Percentiles rank a stretch among this genome's conserved stretches.
phyloP scores from a whole-genome alignment of 1,139 yeast genomes.

The Nakaseomyces uthaithaninus region DNA sequence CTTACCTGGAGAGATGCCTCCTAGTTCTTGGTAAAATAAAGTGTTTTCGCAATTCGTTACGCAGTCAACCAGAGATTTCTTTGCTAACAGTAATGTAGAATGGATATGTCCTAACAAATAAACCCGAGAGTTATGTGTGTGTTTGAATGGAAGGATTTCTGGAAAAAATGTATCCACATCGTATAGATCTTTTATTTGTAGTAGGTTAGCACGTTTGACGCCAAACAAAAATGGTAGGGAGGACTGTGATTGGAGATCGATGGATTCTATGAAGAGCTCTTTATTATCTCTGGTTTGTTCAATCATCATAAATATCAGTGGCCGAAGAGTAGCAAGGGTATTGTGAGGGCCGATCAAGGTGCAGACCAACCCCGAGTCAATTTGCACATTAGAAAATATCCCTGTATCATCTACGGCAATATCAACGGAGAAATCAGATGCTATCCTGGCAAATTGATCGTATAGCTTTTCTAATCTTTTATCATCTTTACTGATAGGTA shows the following conservation, averaged over 20 bases:
- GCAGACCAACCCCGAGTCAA: background rate
- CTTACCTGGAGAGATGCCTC: slow-evolving; percentile 21
- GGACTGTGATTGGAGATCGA: slow-evolving; percentile 9
- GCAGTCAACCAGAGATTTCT: slow-evolving; percentile 12
- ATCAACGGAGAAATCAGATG: slow-evolving; percentile 1
- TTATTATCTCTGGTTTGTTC: background rate
- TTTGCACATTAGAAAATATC: background rate
- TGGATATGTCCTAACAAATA: slow-evolving; percentile 18
- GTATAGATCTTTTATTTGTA: slow-evolving; percentile 12
- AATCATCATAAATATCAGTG: background rate
- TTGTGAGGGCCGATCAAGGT: background rate
- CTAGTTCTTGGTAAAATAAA: slow-evolving; percentile 16
- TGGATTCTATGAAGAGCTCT: slow-evolving; percentile 6
- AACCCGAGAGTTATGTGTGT: slow-evolving; percentile 11
- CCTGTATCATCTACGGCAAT: background rate
- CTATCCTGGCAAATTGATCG: background rate
- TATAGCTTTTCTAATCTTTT: background rate
- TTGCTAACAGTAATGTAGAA: slow-evolving; percentile 17
- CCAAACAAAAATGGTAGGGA: slow-evolving; percentile 13
- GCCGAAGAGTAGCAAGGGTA: background rate
- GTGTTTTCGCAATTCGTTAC: slow-evolving; percentile 12
- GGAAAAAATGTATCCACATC: slow-evolving; percentile 16
- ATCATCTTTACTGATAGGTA: slow-evolving; percentile 1
- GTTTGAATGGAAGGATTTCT: slow-evolving; percentile 8
- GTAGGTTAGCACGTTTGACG: slow-evolving; percentile 16